phyloP scores from a whole-genome alignment of 768 basidiomycete genomes.

The Naganishia onofrii region DNA sequence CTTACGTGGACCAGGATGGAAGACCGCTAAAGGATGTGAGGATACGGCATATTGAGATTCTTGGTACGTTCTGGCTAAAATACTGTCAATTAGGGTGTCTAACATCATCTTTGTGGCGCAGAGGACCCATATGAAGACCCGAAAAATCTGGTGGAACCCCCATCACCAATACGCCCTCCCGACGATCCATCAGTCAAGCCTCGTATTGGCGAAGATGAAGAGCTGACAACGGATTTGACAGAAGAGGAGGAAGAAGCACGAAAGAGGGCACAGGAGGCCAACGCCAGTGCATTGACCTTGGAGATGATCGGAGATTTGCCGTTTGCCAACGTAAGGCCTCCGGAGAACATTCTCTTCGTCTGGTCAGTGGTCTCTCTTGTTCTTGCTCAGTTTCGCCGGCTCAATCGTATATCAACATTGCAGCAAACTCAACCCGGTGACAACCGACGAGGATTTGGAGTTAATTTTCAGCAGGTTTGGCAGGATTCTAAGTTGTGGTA shows the following conservation, averaged over 20 bases:
- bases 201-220: slow-evolving; percentile 92
- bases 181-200: slow-evolving; percentile 66
- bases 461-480: slow-evolving; percentile 96
- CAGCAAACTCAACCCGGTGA: slow-evolving; percentile 84
- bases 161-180: slow-evolving; percentile 74
- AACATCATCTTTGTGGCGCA: neutral
- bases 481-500: slow-evolving; percentile 69
- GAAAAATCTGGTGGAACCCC: slow-evolving; percentile 65
- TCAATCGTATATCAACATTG: neutral
- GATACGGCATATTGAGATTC: slow-evolving; percentile 90
- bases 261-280: slow-evolving; percentile 81
- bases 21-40: slow-evolving; percentile 90
- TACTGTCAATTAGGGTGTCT: slow-evolving; percentile 45
- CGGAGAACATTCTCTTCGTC: slow-evolving; percentile 96
- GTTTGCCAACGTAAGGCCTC: slow-evolving; percentile 94
- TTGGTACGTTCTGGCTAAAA: slow-evolving; percentile 61
- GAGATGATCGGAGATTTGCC: slow-evolving; percentile 99
- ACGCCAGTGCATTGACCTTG: slow-evolving; percentile 87
- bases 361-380: slow-evolving; percentile 56
- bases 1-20: slow-evolving; percentile 81
- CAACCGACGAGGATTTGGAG: slow-evolving; percentile 91
- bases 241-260: slow-evolving; percentile 80
- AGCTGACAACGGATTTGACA: slow-evolving; percentile 73
- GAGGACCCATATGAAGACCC: slow-evolving; percentile 97
- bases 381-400: neutral